Conservation (phyloP, 495 filamentous ascomycete genomes). For the Trichoderma virens region DNA sequence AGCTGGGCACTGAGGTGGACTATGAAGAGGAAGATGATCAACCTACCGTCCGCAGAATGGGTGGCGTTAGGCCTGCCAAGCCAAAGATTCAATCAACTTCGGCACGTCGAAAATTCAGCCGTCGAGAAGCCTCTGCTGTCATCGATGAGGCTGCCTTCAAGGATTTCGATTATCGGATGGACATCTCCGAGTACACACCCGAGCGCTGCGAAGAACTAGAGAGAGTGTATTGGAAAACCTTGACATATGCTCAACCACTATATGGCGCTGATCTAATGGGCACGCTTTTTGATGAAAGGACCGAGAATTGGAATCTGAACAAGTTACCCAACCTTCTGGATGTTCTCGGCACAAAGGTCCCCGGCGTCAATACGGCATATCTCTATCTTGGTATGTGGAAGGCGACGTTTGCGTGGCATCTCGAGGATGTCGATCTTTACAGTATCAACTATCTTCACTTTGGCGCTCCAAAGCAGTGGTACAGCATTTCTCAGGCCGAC, state of each 20-base stretch:
- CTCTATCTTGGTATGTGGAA: conserved; percentile 99
- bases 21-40: conserved; percentile 31
- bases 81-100: conserved; percentile 46
- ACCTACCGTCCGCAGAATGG: conserved; percentile 34
- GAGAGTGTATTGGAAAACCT: conserved; percentile 87
- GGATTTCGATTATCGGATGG: conserved; percentile 79
- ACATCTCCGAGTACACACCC: conserved; percentile 75
- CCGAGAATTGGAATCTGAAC: conserved; percentile 86
- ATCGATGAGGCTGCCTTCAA: conserved; percentile 83
- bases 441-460: conserved; percentile 99
- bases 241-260: conserved; percentile 88
- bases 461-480: conserved; percentile 98
- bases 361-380: conserved; percentile 98
- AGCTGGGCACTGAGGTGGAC: conserved; percentile 39
- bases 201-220: conserved; percentile 93
- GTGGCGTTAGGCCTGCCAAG: conserved; percentile 28
- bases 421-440: conserved; percentile 97
- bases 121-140: conserved; percentile 60
- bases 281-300: conserved; percentile 84
- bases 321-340: conserved; percentile 90
- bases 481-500: conserved; percentile 95
- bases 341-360: conserved; percentile 88
- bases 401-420: conserved; percentile 97
- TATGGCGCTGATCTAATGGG: conserved; percentile 97
- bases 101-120: conserved; percentile 72